Conservation (phyloP, 257 asterid species). For the Plectranthus barbatus region DNA sequence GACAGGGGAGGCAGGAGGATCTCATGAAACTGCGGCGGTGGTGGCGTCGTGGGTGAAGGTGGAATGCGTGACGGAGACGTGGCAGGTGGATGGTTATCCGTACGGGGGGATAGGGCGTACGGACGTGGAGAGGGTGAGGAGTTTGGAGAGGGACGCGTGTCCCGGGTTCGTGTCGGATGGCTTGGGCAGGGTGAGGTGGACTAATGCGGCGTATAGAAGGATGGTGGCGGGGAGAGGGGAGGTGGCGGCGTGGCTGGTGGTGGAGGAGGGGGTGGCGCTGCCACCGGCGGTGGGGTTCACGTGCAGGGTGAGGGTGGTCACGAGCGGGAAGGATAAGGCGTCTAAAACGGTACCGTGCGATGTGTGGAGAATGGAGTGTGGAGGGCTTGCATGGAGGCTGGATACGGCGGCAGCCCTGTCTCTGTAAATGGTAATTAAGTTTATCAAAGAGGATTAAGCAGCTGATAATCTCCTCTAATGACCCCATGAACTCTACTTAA, state of each 20-base stretch:
- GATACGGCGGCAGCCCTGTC: slow-evolving; percentile 74
- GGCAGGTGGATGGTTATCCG: slow-evolving; percentile 16
- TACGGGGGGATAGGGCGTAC: slow-evolving; percentile 29
- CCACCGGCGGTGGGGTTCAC: slow-evolving; percentile 51
- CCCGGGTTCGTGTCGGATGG: slow-evolving; percentile 66
- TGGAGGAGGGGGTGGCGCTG: slow-evolving; percentile 34
- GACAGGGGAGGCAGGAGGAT: not conserved
- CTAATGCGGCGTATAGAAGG: slow-evolving; percentile 41
- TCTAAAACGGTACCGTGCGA: slow-evolving; percentile 60
- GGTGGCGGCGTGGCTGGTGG: slow-evolving; percentile 36
- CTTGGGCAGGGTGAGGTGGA: slow-evolving; percentile 44
- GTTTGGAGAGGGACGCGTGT: slow-evolving; percentile 56
- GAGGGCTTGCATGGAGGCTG: slow-evolving; percentile 92
- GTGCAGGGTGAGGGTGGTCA: slow-evolving; percentile 60
- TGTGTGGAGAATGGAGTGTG: slow-evolving; percentile 76
- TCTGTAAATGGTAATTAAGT: too few relatives aligned
- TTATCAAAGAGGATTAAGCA: too few relatives aligned
- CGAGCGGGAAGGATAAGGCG: slow-evolving; percentile 36
- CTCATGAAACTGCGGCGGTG: not conserved
- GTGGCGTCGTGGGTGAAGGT: slow-evolving; percentile 43
- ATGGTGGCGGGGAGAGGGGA: slow-evolving; percentile 39
- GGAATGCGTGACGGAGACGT: slow-evolving; percentile 44
- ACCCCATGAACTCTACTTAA: too few relatives aligned
- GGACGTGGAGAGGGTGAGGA: slow-evolving; percentile 41
- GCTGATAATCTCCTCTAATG: too few relatives aligned